phyloP scores from a whole-genome alignment of 2,329 filamentous ascomycete genomes.

The Fusarium foetens region DNA sequence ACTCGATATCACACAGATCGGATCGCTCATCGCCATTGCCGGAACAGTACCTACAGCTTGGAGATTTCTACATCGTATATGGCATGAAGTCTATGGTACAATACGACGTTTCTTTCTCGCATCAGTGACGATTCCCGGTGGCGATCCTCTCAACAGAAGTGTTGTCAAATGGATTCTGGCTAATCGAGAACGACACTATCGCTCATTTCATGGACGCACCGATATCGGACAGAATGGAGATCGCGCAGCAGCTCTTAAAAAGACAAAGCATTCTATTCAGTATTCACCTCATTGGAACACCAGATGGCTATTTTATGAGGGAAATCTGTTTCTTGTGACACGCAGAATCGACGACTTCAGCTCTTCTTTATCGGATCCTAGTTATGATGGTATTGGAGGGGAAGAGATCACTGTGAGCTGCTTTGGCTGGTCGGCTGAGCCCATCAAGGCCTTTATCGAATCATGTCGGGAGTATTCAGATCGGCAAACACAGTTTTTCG shows the following conservation, averaged over 20 bases:
- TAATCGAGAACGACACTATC: conserved; percentile 52
- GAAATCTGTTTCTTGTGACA: conserved; percentile 57
- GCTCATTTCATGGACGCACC: conserved; percentile 58
- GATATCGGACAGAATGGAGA: conserved; percentile 50
- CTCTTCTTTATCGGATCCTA: conserved; percentile 52
- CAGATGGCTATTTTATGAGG: conserved; percentile 61
- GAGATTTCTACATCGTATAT: conserved; percentile 50
- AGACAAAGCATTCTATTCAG: conserved; percentile 54
- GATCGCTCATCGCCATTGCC: conserved; percentile 57
- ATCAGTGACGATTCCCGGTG: conserved; percentile 55
- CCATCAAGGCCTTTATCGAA: conserved; percentile 58
- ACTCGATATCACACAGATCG: conserved; percentile 58
- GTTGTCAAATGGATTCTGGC: conserved; percentile 58
- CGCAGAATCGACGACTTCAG: conserved; percentile 54
- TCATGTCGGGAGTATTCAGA: conserved; percentile 60
- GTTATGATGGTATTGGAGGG: conserved; percentile 58
- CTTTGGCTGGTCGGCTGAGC: conserved; percentile 61
- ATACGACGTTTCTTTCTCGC: conserved; percentile 57
- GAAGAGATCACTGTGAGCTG: conserved; percentile 61
- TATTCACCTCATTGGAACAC: conserved; percentile 58
- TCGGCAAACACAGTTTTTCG: conserved; percentile 59
- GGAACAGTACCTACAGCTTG: conserved; percentile 54
- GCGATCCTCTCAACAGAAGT: conserved; percentile 58
- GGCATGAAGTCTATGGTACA: conserved; percentile 53
- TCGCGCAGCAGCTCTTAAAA: conserved; percentile 54